These are phyloP conservation scores for Macadamia tetraphylla DNA, from an alignment of 164 flowering plant genomes.

Conservation along the genomic window DNA sequence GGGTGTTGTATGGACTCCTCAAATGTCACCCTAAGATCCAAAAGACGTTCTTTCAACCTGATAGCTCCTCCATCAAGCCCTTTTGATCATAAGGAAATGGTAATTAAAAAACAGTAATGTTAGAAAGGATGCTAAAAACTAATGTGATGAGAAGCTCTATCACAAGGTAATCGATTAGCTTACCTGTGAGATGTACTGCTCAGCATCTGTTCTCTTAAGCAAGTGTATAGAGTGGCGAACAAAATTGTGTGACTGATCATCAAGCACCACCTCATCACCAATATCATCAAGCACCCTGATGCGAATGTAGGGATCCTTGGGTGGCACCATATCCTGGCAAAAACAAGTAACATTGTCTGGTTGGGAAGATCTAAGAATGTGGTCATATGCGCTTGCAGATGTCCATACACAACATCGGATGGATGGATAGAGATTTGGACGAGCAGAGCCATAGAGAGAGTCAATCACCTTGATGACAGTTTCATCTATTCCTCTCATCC, in stretches of 20 bases:
- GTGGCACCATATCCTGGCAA: slow-evolving; percentile 92
- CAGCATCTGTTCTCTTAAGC: slow-evolving; percentile 90
- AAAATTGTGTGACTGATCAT: slow-evolving; percentile 66
- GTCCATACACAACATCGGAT: no score
- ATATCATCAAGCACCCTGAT: slow-evolving; percentile 90
- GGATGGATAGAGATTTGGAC: no score
- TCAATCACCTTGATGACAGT: no score
- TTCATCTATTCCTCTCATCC: no score
- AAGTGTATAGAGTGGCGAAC: slow-evolving; percentile 81
- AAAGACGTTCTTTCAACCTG: slow-evolving; percentile 7
- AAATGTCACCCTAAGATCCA: no score
- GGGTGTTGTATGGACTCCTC: no score
- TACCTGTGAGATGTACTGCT: slow-evolving; percentile 77
- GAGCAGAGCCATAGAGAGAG: no score
- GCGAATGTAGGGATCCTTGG: slow-evolving; percentile 92
- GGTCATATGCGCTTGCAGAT: neutral
- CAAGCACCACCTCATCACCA: slow-evolving; percentile 59
- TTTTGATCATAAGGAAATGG: slow-evolving; percentile 13
- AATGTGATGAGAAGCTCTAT: neutral
- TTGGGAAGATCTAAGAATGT: neutral
- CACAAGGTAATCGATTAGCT: neutral
- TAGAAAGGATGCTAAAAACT: neutral
- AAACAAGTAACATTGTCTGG: neutral
- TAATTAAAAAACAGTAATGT: neutral
- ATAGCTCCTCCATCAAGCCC: slow-evolving; percentile 92